These are phyloP conservation scores for Phtheirospermum japonicum DNA, from an alignment of 257 asterid genomes.

Conservation along the genomic window DNA sequence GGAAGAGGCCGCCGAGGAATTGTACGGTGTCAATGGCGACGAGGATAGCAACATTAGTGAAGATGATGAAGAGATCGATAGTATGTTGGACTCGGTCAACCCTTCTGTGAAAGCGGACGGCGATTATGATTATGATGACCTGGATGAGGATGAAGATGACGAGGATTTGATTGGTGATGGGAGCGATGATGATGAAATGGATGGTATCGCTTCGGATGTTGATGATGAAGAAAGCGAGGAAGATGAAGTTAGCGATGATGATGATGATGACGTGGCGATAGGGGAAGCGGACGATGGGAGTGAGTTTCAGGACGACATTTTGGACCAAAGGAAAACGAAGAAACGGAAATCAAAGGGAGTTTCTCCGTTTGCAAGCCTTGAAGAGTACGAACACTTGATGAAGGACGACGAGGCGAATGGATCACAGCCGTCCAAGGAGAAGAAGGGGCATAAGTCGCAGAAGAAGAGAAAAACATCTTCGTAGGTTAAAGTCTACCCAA, in stretches of 20 bases:
- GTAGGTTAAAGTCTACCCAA: not conserved
- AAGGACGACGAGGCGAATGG: constrained; percentile 39
- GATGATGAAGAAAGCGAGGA: constrained; percentile 34
- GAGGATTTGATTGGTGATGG: constrained; percentile 65
- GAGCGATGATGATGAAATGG: constrained; percentile 52
- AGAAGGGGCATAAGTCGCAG: constrained; percentile 8
- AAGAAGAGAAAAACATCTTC: not conserved
- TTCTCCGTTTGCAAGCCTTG: constrained; percentile 74
- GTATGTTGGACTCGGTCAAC: constrained; percentile 43
- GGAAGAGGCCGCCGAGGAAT: constrained; percentile 74
- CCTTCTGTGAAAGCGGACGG: constrained; percentile 40
- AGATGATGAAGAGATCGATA: constrained; percentile 66
- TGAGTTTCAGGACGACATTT: constrained; percentile 25
- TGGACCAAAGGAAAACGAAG: constrained; percentile 31
- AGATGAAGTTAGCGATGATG: constrained; percentile 34
- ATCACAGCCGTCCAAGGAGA: constrained; percentile 17
- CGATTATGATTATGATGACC: constrained; percentile 66
- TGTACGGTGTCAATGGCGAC: constrained; percentile 48
- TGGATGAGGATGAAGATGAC: constrained; percentile 69
- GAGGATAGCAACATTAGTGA: constrained; percentile 60
- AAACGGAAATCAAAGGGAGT: constrained; percentile 44
- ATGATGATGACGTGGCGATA: constrained; percentile 35
- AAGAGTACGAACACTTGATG: constrained; percentile 64
- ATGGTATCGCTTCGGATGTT: constrained; percentile 45
- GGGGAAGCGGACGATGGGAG: constrained; percentile 57